Percentiles rank a stretch among this genome's conserved stretches.
phyloP scores from a whole-genome alignment of 2,329 filamentous ascomycete genomes.

The Fusarium tanahbumbuense region DNA sequence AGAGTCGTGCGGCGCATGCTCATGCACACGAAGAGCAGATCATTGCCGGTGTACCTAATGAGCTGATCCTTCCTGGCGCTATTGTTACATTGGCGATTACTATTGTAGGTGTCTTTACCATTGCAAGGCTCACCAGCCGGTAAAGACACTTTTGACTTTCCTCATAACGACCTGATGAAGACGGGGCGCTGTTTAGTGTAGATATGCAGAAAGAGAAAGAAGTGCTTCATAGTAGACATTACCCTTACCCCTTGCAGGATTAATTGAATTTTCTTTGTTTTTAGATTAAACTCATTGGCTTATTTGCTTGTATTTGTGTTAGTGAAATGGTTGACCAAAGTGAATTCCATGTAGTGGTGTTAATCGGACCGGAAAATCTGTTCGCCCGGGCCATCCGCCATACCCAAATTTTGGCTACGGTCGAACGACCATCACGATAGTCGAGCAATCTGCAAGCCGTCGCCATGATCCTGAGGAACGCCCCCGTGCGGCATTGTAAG shows the following conservation, averaged over 20 bases:
- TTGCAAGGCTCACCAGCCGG: constrained; percentile 75
- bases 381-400: constrained; percentile 20
- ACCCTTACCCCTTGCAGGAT: constrained; percentile 43
- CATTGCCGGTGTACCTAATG: constrained; percentile 92
- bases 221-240: constrained; percentile 47
- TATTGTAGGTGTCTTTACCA: constrained; percentile 91
- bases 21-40: constrained; percentile 76
- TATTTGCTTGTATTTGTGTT: neutral
- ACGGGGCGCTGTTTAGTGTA: constrained; percentile 47
- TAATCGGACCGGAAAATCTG: constrained; percentile 44
- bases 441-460: constrained; percentile 41
- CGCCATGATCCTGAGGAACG: constrained; percentile 68
- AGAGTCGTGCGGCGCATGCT: constrained; percentile 55
- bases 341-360: constrained; percentile 2
- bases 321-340: neutral
- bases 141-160: constrained; percentile 49
- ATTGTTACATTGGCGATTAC: constrained; percentile 96
- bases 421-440: constrained; percentile 37
- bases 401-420: constrained; percentile 48
- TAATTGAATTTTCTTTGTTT: constrained; percentile 40
- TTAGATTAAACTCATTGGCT: constrained; percentile 14
- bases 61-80: constrained; percentile 90
- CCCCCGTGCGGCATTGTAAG: constrained; percentile 66
- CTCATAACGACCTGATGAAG: constrained; percentile 54
- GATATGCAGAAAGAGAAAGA: constrained; percentile 47